Evolutionary conservation across 805 yeast genomes (phyloP), one percentile per base, ranked within the genome.

Genomic region (Cyberlindnera sargentensis): DNA sequence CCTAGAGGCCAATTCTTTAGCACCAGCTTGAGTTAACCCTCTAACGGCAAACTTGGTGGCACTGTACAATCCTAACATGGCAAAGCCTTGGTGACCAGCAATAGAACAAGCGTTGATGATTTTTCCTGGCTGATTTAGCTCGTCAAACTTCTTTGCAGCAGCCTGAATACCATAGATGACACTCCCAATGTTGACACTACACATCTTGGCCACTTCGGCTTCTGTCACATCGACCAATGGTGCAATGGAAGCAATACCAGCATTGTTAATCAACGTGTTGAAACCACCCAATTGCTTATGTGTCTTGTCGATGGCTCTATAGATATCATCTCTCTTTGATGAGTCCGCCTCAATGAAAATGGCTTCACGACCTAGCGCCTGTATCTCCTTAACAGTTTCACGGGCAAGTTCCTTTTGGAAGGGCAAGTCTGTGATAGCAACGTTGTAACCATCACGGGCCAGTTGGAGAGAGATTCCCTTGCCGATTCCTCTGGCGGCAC

Each of bases 401-500:
- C 43, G 29, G 2, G 65, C 65, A 11, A 42, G 44, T 0, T 41
- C 43, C 32, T 45, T 47, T 46, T 62, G 63, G 6, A 24, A 10
- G 9, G 58, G 47, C 31, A 60, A 37, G 45, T 60, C 62, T 2
- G 60, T 53, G 41, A 60, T 53, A 11, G 62, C 62, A 24, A 60
- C 55, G 35, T 56, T 49, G 61, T 86, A 80, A 3, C 95, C 95
- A 50, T 73, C 78, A 42, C 68, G 63, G 11, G 95, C 96, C 57
- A 89, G 72, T 64, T 88, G 95, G 28, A 68, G 57, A 4, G 95
- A 82, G 58, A 75, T 88, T 58, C 86, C 90, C 58, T 81, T 84
- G 37, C 96, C 96, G 56, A 89, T 80, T 8, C 96, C 96, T 55
- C 87, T 93, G 15, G 95, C 82, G 8, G 93, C 89, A 40, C 96